These are phyloP conservation scores for Massospora cicadina DNA, from an alignment of 371 early-diverging fungal genomes.

Conservation along the genomic window DNA sequence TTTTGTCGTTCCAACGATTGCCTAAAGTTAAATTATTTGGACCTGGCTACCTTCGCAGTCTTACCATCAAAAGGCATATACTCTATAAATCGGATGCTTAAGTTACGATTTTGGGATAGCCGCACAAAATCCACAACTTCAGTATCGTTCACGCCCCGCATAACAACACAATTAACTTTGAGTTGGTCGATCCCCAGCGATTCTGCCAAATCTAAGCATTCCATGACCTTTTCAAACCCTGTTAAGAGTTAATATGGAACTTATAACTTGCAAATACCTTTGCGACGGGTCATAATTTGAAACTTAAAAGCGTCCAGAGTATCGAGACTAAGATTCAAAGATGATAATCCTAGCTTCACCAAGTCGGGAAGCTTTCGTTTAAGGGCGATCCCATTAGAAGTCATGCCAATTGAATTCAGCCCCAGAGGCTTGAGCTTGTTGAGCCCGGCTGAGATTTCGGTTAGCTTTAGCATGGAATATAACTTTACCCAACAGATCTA, in stretches of 20 bases:
- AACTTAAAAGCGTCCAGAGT: conserved; percentile 73
- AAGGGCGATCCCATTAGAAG: conserved; percentile 82
- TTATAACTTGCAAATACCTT: conserved; percentile 21
- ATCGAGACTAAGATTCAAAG: conserved; percentile 78
- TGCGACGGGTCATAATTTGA: conserved; percentile 71
- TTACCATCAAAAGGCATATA: conserved; percentile 93
- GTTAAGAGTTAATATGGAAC: neutral
- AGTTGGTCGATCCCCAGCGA: conserved; percentile 41
- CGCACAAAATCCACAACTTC: conserved; percentile 70
- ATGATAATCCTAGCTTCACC: conserved; percentile 56
- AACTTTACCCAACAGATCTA: conserved; percentile 48
- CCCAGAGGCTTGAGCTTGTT: conserved; percentile 50
- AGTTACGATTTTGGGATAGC: conserved; percentile 46
- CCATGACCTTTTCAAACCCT: conserved; percentile 60
- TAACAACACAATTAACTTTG: conserved; percentile 82
- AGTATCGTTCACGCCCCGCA: conserved; percentile 63
- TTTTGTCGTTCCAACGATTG: conserved; percentile 69
- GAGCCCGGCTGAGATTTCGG: conserved; percentile 28
- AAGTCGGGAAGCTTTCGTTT: conserved; percentile 57
- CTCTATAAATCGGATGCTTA: conserved; percentile 85
- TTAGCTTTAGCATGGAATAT: neutral
- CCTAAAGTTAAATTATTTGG: conserved; percentile 22
- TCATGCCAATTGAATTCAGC: conserved; percentile 67
- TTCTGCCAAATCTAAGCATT: conserved; percentile 47
- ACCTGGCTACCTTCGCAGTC: neutral